These are phyloP conservation scores for Eimeria brunetti DNA, from an alignment of 169 alveolate species.

Conservation along the genomic window DNA sequence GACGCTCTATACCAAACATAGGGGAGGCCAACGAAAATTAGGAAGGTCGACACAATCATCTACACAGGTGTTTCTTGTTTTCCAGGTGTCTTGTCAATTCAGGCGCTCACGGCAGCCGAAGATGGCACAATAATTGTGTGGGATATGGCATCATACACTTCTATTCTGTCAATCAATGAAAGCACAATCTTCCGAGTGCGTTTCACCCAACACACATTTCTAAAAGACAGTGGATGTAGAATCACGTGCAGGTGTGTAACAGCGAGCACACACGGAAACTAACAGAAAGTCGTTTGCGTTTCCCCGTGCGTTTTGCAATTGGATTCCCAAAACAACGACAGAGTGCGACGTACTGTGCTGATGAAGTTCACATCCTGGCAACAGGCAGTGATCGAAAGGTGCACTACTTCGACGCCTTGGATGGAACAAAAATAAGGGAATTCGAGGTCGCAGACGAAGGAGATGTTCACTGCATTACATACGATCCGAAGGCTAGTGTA, in stretches of 20 bases:
- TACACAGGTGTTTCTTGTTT: too few species aligned
- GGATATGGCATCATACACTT: constrained; percentile 90
- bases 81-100: constrained; percentile 57
- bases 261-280: too few species aligned
- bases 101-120: constrained; percentile 95
- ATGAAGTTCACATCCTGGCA: constrained; percentile 94
- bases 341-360: constrained; percentile 90
- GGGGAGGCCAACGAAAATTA: not conserved
- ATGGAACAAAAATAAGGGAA: constrained; percentile 94
- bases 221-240: not conserved
- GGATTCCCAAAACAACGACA: not conserved
- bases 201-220: not conserved
- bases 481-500: constrained; percentile 81
- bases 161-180: constrained; percentile 53
- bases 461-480: constrained; percentile 92
- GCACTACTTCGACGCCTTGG: constrained; percentile 93
- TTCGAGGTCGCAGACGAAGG: constrained; percentile 93
- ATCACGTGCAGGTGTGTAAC: too few species aligned
- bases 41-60: not conserved
- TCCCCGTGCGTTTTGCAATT: not conserved
- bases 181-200: constrained; percentile 74
- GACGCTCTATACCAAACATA: not conserved
- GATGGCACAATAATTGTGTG: constrained; percentile 96
- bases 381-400: constrained; percentile 94
- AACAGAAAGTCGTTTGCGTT: not conserved